Percentiles rank a stretch among this genome's conserved stretches.
These are phyloP conservation scores for Hymenochaete sp. DNA, from an alignment of 1,284 basidiomycete species.

Conservation along the genomic window DNA sequence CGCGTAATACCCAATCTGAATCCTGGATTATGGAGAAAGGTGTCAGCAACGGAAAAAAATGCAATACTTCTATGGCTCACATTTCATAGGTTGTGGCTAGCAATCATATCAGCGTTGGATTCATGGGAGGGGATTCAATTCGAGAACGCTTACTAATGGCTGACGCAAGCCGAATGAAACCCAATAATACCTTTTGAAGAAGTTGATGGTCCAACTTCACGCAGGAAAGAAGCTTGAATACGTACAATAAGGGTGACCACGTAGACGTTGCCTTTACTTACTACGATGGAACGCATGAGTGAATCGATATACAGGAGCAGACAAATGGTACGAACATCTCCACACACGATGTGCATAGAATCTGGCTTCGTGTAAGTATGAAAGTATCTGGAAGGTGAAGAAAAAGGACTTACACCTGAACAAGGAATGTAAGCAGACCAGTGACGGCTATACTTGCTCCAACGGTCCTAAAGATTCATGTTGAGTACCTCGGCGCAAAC, in stretches of 20 bases:
- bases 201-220: background rate
- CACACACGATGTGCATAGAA: slow-evolving; percentile 17
- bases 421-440: slow-evolving; percentile 14
- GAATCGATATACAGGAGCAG: background rate
- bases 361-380: background rate
- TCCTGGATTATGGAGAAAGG: slow-evolving; percentile 8
- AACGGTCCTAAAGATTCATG: background rate
- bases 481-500: background rate
- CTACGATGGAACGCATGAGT: slow-evolving; percentile 1
- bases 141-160: slow-evolving; percentile 10
- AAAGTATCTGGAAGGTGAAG: background rate
- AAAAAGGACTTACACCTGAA: slow-evolving; percentile 11
- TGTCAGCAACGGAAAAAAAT: background rate
- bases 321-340: slow-evolving; percentile 5
- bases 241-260: slow-evolving; percentile 12
- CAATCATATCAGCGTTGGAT: background rate
- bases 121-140: too few relatives aligned
- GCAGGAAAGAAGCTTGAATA: background rate
- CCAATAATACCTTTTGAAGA: background rate
- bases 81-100: slow-evolving; percentile 15
- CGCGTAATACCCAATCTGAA: slow-evolving; percentile 11
- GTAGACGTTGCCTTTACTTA: slow-evolving; percentile 14
- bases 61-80: background rate
- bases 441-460: slow-evolving; percentile 13
- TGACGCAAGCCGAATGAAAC: slow-evolving; percentile 13